Evolutionary conservation across 257 asterid genomes (phyloP).

Genomic region (Scutellaria galericulata): DNA sequence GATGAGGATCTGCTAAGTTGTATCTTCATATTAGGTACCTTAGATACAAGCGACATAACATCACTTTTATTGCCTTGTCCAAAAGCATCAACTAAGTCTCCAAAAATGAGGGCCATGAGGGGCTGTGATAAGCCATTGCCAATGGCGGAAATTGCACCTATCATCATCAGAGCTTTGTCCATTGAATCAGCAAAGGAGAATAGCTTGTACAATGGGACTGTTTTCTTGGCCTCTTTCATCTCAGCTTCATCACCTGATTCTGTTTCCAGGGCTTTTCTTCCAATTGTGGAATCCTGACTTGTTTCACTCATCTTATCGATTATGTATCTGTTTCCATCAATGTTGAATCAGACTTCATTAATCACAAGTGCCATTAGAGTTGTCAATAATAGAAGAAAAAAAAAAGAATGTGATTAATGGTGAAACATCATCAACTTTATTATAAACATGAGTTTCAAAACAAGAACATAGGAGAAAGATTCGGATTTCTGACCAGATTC

Average conservation of each 20-base stretch:
- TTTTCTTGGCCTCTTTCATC: conserved; percentile 19
- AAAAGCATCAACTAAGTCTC: conserved; percentile 46
- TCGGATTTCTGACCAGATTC: neutral
- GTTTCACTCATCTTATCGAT: conserved; percentile 19
- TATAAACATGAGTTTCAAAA: neutral
- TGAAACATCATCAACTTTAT: neutral
- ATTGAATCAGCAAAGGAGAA: conserved; percentile 49
- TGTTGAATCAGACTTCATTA: no score
- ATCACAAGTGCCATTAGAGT: no score
- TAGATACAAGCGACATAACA: conserved; percentile 37
- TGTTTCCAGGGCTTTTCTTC: conserved; percentile 4
- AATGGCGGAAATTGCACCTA: conserved; percentile 53
- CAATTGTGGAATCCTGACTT: neutral
- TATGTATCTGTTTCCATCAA: neutral
- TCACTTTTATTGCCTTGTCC: conserved; percentile 30
- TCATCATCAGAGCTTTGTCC: conserved; percentile 48
- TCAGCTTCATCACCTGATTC: neutral
- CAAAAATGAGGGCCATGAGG: conserved; percentile 45
- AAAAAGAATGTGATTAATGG: neutral
- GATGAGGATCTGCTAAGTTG: no score
- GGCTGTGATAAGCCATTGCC: conserved; percentile 48
- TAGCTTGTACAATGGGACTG: conserved; percentile 43
- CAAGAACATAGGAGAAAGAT: neutral
- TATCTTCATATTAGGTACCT: conserved; percentile 35
- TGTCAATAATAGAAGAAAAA: neutral